These are phyloP conservation scores for Saxispiralis lemnorum DNA, from an alignment of 495 filamentous ascomycete species.

Conservation along the genomic window DNA sequence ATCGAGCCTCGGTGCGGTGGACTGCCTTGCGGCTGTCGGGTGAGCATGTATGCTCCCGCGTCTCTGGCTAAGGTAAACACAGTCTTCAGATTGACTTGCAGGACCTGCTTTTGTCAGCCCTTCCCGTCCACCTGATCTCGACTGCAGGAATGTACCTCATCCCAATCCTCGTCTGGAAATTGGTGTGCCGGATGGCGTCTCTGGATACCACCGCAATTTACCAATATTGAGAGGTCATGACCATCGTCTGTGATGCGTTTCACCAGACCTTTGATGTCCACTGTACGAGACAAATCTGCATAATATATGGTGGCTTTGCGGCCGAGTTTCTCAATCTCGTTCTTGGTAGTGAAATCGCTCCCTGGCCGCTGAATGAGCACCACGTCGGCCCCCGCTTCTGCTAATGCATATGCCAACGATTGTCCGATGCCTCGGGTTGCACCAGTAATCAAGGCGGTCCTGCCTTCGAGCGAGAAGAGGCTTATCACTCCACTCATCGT, in stretches of 20 bases:
- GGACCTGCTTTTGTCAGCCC: slow-evolving; percentile 33
- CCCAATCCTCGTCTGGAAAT: slow-evolving; percentile 71
- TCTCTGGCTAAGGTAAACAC: slow-evolving; percentile 72
- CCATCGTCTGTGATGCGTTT: slow-evolving; percentile 41
- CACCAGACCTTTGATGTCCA: slow-evolving; percentile 41
- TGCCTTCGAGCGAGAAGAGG: slow-evolving; percentile 29
- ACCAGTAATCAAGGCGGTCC: slow-evolving; percentile 71
- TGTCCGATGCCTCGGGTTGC: slow-evolving; percentile 80
- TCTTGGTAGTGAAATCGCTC: slow-evolving; percentile 37
- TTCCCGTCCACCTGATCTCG: not conserved
- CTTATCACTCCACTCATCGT: slow-evolving; percentile 5
- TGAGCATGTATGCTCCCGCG: slow-evolving; percentile 62
- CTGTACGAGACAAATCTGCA: slow-evolving; percentile 46
- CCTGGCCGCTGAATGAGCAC: slow-evolving; percentile 37
- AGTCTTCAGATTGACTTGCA: slow-evolving; percentile 69
- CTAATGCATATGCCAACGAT: slow-evolving; percentile 59
- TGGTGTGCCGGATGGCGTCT: slow-evolving; percentile 52
- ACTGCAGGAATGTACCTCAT: slow-evolving; percentile 35
- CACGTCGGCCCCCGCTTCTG: slow-evolving; percentile 69
- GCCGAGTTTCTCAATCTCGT: slow-evolving; percentile 43
- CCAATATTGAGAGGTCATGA: slow-evolving; percentile 41
- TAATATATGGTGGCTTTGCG: slow-evolving; percentile 50
- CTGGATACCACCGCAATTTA: slow-evolving; percentile 82
- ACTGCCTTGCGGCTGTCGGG: slow-evolving; percentile 33
- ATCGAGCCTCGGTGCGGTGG: slow-evolving; percentile 48